Base-by-base conservation (phyloP, 352 stramenopile species). In the Nothophytophthora sp. region DNA sequence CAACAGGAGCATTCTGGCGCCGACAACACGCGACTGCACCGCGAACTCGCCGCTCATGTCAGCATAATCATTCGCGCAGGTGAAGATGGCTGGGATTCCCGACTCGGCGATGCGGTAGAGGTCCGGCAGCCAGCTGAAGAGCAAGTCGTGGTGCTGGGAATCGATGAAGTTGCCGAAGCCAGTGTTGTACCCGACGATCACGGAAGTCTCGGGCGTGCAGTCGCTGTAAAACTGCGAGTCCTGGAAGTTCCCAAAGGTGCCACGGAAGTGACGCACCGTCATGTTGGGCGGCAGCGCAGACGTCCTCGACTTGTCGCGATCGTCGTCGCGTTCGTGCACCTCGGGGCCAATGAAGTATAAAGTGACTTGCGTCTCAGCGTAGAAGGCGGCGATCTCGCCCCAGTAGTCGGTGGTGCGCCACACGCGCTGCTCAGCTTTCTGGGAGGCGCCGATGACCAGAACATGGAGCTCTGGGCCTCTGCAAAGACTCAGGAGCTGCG, bases 131-230 rank as follows among this genome's bases (percentile, higher is more conserved):
- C 79, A 92, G 22, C 81, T 89, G 49, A 87, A 83, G 34, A 92
- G 64, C 28, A 90, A 30, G 2, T 73, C 69, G 40, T 78, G 51
- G 12, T 64, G 53, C 3, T 61, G 42, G 3, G 75, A 76, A 16
- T 89, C 79, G 27, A 89, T 56, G 60, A 92, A 89, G 58, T 87
- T 92, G 15, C 79, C 81, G 53, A 92, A 92, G 35, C 81, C 81
- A 5, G 81, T 86, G 57, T 90, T 92, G 55, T 82, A 90, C 4
- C 72, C 81, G 8, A 90, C 56, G 34, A 90, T 61, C 23, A 92
- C 41, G 0, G 76, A 73, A 34, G 85, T 87, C 1, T 43, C 48
- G 0, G 61, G 39, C 1, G 57, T 70, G 39, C 73, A 82, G 10
- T 63, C 51, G 2, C 50, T 52, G 2, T 60, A 71, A 6, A 61